Evolutionary conservation across 1,284 basidiomycete genomes (phyloP).

Genomic region (Tranzscheliella williamsii): DNA sequence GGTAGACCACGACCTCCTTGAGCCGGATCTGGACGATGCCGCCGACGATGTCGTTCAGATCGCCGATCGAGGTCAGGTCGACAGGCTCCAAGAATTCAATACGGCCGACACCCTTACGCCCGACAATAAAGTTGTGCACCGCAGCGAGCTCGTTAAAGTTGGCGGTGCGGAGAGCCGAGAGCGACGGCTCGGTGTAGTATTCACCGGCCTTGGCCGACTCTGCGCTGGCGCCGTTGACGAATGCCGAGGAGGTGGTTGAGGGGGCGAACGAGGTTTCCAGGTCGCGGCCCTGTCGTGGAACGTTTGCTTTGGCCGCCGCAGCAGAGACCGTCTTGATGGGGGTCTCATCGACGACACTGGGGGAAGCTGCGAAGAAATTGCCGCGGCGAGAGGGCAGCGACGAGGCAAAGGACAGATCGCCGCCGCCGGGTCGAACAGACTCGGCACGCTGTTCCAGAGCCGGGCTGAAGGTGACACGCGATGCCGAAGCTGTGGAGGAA

Average conservation of each 20-base stretch:
- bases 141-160: constrained; percentile 69
- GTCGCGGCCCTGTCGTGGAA: constrained; percentile 32
- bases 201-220: constrained; percentile 35
- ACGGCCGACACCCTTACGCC: constrained; percentile 85
- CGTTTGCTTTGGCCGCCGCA: constrained; percentile 22
- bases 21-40: constrained; percentile 84
- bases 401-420: constrained; percentile 41
- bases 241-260: constrained; percentile 1
- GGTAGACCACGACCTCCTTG: constrained; percentile 90
- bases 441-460: constrained; percentile 45
- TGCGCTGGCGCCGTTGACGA: constrained; percentile 10
- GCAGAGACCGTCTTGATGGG: constrained; percentile 37
- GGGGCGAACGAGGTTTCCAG: constrained; percentile 31
- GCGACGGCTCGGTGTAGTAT: constrained; percentile 53
- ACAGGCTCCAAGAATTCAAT: constrained; percentile 84
- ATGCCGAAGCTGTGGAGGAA: constrained; percentile 22
- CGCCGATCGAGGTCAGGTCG: constrained; percentile 82
- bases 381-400: constrained; percentile 42
- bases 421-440: constrained; percentile 35
- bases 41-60: constrained; percentile 81
- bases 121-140: constrained; percentile 75
- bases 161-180: constrained; percentile 45
- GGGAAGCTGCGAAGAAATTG: constrained; percentile 24
- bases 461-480: constrained; percentile 50
- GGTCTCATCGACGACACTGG: constrained; percentile 32